Percentiles rank a stretch among this genome's conserved stretches.
These are phyloP conservation scores for Pythium phragmiticola DNA, from an alignment of 352 stramenopile genomes.

Conservation along the genomic window DNA sequence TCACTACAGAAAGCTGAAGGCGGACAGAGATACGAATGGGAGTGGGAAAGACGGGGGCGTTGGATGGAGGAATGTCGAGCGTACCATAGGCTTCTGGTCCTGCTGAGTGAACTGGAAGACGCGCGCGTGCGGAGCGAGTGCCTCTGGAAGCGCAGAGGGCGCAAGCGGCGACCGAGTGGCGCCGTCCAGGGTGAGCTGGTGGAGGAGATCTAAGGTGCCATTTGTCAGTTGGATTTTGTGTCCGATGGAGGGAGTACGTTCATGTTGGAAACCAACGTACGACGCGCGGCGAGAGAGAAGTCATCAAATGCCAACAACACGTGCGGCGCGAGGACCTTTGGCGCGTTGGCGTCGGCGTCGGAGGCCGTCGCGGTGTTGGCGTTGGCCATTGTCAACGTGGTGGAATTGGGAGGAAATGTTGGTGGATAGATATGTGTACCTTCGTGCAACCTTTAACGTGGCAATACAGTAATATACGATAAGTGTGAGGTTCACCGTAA, in stretches of 20 bases:
- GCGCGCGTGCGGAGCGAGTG: background rate
- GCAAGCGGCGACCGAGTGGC: background rate
- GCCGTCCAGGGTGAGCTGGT: background rate
- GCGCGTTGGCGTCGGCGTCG: background rate
- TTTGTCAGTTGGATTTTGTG: too few relatives aligned
- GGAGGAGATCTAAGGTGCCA: constrained; percentile 2
- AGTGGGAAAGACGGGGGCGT: background rate
- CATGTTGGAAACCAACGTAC: constrained; percentile 31
- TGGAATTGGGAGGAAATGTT: background rate
- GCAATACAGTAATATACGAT: background rate
- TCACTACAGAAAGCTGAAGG: constrained; percentile 33
- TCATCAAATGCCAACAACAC: constrained; percentile 72
- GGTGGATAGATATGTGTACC: constrained; percentile 12
- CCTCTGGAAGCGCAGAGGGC: background rate
- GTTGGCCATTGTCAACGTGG: background rate
- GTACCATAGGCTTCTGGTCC: background rate
- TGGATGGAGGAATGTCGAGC: background rate
- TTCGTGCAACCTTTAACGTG: constrained; percentile 14
- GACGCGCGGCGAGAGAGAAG: constrained; percentile 57
- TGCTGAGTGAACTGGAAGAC: background rate
- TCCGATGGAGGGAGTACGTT: too few relatives aligned
- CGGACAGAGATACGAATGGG: background rate
- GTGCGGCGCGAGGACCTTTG: constrained; percentile 15
- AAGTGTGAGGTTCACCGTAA: background rate
- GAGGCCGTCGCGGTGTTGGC: background rate